Conservation (phyloP, 2,329 filamentous ascomycete species). For the Ophiostoma triangulosporum region DNA sequence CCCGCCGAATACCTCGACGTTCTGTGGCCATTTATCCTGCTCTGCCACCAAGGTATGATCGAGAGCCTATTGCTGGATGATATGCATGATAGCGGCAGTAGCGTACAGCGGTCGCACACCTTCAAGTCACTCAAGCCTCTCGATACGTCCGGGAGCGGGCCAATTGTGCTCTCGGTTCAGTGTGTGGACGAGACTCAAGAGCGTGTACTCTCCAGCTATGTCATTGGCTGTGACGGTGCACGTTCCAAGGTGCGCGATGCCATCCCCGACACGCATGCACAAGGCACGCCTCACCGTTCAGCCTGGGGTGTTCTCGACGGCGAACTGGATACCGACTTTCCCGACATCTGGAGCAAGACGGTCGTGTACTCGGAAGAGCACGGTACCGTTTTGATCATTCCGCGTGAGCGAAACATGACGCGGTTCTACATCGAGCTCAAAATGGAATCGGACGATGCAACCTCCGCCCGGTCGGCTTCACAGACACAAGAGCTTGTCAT, state of each 20-base stretch:
- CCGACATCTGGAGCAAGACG: constrained; percentile 63
- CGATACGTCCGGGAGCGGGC: constrained; percentile 31
- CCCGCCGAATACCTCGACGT: constrained; percentile 28
- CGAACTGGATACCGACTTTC: constrained; percentile 56
- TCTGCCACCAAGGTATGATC: constrained; percentile 61
- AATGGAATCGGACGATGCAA: constrained; percentile 17
- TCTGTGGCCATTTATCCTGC: constrained; percentile 38
- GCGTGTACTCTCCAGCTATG: constrained; percentile 27
- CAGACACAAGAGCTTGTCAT: constrained; percentile 51
- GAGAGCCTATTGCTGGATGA: constrained; percentile 58
- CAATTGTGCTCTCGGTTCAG: constrained; percentile 29
- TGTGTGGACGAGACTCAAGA: background rate
- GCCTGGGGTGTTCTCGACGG: constrained; percentile 62
- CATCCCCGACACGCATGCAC: constrained; percentile 28
- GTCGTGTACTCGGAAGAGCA: constrained; percentile 51
- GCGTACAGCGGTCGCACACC: constrained; percentile 47
- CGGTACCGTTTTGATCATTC: constrained; percentile 58
- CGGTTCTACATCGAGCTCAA: constrained; percentile 48
- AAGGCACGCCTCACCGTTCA: constrained; percentile 16
- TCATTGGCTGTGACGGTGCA: constrained; percentile 57
- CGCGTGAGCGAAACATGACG: constrained; percentile 59
- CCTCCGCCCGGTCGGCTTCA: constrained; percentile 14
- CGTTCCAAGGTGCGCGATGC: constrained; percentile 54
- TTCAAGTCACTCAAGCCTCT: constrained; percentile 47
- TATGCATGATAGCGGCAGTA: constrained; percentile 47